These are phyloP conservation scores for Pseudonitzschia pungens DNA, from an alignment of 108 stramenopile species.

Conservation along the genomic window DNA sequence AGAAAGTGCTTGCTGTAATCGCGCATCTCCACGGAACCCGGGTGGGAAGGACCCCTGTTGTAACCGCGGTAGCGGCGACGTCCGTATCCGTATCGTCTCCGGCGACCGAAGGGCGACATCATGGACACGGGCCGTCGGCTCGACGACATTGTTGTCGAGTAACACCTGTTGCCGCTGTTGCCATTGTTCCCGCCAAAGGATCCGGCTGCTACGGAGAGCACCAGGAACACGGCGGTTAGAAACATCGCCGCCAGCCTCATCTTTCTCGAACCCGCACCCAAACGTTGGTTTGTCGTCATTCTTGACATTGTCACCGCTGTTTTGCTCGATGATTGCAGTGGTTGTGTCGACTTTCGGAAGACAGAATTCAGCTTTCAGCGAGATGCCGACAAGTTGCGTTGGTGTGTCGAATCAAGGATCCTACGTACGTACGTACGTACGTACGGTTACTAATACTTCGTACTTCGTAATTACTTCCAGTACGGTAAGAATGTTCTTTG, in stretches of 20 bases:
- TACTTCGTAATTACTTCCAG: too few species aligned
- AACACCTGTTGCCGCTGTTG: not conserved
- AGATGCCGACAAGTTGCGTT: too few species aligned
- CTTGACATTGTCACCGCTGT: not conserved
- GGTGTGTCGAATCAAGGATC: too few species aligned
- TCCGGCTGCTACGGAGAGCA: not conserved
- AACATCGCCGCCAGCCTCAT: not conserved
- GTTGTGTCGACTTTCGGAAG: too few species aligned
- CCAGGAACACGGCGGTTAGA: not conserved
- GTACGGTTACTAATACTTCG: too few species aligned
- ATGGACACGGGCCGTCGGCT: constrained; percentile 8
- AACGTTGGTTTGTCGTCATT: not conserved
- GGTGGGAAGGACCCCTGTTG: not conserved
- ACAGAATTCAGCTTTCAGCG: too few species aligned
- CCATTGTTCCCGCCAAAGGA: not conserved
- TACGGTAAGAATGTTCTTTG: too few species aligned
- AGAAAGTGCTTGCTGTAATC: constrained; percentile 23
- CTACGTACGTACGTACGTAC: too few species aligned
- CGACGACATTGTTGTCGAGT: not conserved
- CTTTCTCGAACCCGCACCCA: not conserved
- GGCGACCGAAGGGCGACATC: constrained; percentile 20
- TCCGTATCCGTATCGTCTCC: constrained; percentile 1
- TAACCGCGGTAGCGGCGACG: not conserved
- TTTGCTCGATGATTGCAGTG: too few species aligned
- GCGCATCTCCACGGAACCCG: not conserved